phyloP scores from a whole-genome alignment of 2,329 filamentous ascomycete species.

The Fusarium sp. region DNA sequence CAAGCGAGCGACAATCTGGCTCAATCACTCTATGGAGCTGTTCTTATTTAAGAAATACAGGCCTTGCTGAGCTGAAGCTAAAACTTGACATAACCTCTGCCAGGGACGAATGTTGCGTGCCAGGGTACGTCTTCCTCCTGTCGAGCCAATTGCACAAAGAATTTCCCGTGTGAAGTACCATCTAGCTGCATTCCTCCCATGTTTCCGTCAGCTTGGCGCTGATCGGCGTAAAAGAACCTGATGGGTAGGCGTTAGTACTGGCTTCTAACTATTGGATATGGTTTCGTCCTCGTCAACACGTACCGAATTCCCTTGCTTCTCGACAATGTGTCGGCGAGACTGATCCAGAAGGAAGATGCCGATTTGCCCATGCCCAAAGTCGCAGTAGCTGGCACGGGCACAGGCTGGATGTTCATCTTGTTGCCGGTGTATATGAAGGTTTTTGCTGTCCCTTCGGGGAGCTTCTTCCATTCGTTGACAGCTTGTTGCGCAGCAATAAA shows the following conservation, averaged over 20 bases:
- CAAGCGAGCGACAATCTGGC: too few species aligned
- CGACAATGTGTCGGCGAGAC: conserved; percentile 6
- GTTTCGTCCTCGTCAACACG: not conserved
- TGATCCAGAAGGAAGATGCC: conserved; percentile 6
- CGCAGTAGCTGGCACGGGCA: not conserved
- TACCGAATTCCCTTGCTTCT: conserved; percentile 3
- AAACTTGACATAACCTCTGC: not conserved
- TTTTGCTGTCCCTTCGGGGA: not conserved
- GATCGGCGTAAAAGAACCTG: not conserved
- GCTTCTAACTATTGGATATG: too few species aligned
- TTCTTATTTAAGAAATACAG: too few species aligned
- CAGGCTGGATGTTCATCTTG: not conserved
- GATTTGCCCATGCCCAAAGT: conserved; percentile 22
- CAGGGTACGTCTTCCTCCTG: not conserved
- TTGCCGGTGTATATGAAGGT: conserved; percentile 23
- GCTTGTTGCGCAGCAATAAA: conserved; percentile 26
- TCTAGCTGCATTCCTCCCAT: not conserved
- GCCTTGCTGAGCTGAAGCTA: too few species aligned
- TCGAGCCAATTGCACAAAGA: not conserved
- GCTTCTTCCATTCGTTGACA: not conserved
- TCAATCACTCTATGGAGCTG: too few species aligned
- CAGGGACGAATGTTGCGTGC: not conserved
- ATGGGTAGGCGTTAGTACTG: not conserved
- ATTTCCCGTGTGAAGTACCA: not conserved
- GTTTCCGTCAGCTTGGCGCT: not conserved